phyloP scores from a whole-genome alignment of 306 rosid genomes.

The Aeschynomene evenia region DNA sequence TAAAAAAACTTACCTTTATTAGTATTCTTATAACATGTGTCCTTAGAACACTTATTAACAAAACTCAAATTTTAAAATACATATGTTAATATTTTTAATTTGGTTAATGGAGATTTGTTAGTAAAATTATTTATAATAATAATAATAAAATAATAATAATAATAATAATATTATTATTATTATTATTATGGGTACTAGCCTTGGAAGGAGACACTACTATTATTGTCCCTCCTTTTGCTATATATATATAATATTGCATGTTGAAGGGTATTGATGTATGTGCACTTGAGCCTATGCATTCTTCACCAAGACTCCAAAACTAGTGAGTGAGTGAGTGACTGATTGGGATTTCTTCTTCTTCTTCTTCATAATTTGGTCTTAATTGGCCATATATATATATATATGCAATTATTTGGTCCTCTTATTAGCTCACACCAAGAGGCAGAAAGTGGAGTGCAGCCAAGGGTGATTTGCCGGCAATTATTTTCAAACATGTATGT shows the following conservation, averaged over 20 bases:
- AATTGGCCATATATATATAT: too few species aligned
- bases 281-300: slow-evolving; percentile 4
- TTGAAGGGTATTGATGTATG: background rate
- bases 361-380: background rate
- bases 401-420: background rate
- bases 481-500: background rate
- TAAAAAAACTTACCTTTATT: too few species aligned
- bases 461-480: slow-evolving; percentile 41
- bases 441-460: slow-evolving; percentile 37
- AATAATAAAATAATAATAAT: too few species aligned
- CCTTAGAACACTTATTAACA: too few species aligned
- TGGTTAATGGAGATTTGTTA: too few species aligned
- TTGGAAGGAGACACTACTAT: background rate
- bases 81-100: too few species aligned
- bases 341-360: too few species aligned
- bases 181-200: background rate
- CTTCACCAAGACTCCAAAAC: background rate
- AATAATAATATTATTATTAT: too few species aligned
- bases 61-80: too few species aligned
- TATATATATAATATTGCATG: background rate
- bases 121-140: too few species aligned
- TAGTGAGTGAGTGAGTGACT: background rate
- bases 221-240: background rate
- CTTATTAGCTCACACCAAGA: slow-evolving; percentile 28
- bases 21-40: too few species aligned